Evolutionary conservation across 163 green algal genomes (phyloP), one percentile per base, ranked within the genome.

Genomic region (Volvox carteri): DNA sequence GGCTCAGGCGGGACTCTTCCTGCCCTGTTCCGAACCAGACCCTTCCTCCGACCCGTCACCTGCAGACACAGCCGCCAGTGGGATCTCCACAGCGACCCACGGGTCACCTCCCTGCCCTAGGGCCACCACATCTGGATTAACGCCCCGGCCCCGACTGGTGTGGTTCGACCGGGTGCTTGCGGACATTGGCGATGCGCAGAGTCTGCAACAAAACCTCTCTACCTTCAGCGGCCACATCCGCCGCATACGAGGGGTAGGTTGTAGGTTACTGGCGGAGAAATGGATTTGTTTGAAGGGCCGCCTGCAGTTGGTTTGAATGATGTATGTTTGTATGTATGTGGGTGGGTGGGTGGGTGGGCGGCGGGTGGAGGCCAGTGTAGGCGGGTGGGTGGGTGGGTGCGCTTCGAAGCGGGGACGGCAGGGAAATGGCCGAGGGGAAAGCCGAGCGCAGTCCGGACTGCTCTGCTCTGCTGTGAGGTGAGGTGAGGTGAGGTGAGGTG

Each of bases 181-280:
- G 0, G 98, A 99, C 92, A 98, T 99, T 60, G 98, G 98, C 7
- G 98, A 99, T 86, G 89, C 95, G 58, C 98, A 99, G 95, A 98
- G 93, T 87, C 91, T 99, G 68, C 93, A 96, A 74, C 93, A 97
- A 92, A 98, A 92, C 90, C 92, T 99, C 68, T 99, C 97, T 4
- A 99, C 98, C 18, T 99, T 99, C 93, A 96, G 91, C 35, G 97
- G 96, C 4, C 97, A 99, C 93, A 93, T 99, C 2, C 78, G 84
- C 5, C 90, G 96, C 19, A 95, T 98, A 39, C 91, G 83, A 46
- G 78, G 94, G 90, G 92, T 95, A n/a, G 91, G 52, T 42, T 65
- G 54, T n/a, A n/a, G n/a, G n/a, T n/a, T n/a, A n/a, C n/a, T n/a
- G n/a, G n/a, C n/a, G n/a, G n/a, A n/a, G n/a, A n/a, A n/a, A n/a